Percentiles rank a stretch among this genome's conserved stretches.
These are phyloP conservation scores for Colletotrichum karsti DNA, from an alignment of 2,329 filamentous ascomycete species.

Conservation along the genomic window DNA sequence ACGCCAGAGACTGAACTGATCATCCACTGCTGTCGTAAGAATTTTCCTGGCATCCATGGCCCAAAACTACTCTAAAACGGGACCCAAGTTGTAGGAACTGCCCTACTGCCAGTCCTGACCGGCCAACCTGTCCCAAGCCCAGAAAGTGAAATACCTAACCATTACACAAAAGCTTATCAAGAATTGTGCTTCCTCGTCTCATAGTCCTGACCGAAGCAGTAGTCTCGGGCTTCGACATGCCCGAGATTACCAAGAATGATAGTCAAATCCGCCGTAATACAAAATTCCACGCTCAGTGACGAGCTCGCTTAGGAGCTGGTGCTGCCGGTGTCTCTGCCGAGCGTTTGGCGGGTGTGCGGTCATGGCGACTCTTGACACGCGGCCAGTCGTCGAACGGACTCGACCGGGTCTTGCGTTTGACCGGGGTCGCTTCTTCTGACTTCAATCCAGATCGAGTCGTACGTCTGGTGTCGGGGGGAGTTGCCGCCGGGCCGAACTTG, in stretches of 20 bases:
- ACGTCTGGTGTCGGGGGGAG: conserved; percentile 70
- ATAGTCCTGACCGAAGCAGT: conserved; percentile 2
- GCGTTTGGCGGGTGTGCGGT: conserved; percentile 4
- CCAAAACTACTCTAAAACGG: conserved; percentile 3
- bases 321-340: conserved; percentile 34
- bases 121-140: neutral
- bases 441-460: conserved; percentile 66
- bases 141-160: conserved; percentile 21
- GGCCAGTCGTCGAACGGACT: conserved; percentile 76
- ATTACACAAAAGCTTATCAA: conserved; percentile 28
- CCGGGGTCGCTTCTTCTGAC: conserved; percentile 49
- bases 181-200: conserved; percentile 17
- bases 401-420: conserved; percentile 48
- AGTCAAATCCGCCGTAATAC: conserved; percentile 2
- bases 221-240: neutral
- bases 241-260: conserved; percentile 8
- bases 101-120: neutral
- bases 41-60: neutral
- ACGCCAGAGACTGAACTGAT: neutral
- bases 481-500: conserved; percentile 61
- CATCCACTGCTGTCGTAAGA: neutral
- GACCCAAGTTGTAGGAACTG: neutral
- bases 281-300: conserved; percentile 34
- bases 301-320: conserved; percentile 44
- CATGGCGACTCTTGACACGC: conserved; percentile 64